These are phyloP conservation scores for Coffea humblotiana DNA, from an alignment of 305 asterid genomes.

Conservation along the genomic window DNA sequence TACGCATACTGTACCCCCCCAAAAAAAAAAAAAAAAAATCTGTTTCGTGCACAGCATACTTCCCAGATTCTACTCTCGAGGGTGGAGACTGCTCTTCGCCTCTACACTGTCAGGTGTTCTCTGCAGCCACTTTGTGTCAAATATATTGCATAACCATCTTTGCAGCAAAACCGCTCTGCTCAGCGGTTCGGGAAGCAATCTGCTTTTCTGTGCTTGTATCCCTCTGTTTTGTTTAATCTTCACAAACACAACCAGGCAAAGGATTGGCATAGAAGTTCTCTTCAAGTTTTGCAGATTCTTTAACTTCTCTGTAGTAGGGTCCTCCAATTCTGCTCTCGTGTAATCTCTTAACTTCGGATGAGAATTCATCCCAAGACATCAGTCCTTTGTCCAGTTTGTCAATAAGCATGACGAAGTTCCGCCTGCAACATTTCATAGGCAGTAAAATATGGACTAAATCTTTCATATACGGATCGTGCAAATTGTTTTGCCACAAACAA, in stretches of 20 bases:
- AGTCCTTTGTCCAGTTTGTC: slow-evolving; percentile 56
- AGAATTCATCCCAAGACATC: slow-evolving; percentile 51
- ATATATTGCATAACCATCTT: background rate
- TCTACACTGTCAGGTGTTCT: background rate
- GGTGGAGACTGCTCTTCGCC: slow-evolving; percentile 11
- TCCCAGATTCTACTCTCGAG: background rate
- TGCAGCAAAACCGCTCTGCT: background rate
- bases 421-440: slow-evolving; percentile 39
- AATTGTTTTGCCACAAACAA: background rate
- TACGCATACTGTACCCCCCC: background rate
- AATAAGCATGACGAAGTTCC: slow-evolving; percentile 50
- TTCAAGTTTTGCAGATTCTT: slow-evolving; percentile 46
- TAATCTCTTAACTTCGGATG: slow-evolving; percentile 40
- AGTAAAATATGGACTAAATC: background rate
- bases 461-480: background rate
- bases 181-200: background rate
- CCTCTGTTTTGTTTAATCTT: slow-evolving; percentile 13
- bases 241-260: slow-evolving; percentile 78
- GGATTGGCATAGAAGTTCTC: slow-evolving; percentile 87
- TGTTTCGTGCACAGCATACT: no score
- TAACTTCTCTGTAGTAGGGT: slow-evolving; percentile 53
- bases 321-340: slow-evolving; percentile 64
- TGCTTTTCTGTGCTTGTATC: slow-evolving; percentile 6
- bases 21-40: background rate
- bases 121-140: background rate